Base-by-base conservation (phyloP, 305 asterid species). In the Withania somnifera region DNA sequence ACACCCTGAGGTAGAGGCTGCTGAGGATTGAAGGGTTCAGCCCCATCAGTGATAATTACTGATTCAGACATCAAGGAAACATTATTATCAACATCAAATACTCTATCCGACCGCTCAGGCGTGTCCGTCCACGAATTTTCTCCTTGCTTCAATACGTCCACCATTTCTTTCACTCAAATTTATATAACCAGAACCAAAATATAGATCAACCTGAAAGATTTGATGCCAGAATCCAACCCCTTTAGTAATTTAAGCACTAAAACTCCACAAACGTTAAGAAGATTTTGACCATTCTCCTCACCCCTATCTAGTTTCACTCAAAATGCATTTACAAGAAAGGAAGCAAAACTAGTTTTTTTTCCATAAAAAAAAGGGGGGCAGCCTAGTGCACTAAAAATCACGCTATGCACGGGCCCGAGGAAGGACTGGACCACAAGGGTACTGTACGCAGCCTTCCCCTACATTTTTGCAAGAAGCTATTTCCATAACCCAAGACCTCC, bases 1-100 rank as follows among this genome's bases (percentile, higher is more conserved):
- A 82, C 22, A 51, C 45, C 71, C 34, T 68, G 85, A 53, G 78
- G 64, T 78, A 57, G 83, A 66, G 80, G 64, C 84, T 84, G 88
- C 64, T 87, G 85, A 58, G 85, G 77, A 45, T 58, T 83, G 32
- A 91, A 68, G 36, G 87, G 85, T 87, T 84, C 90, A 64, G 79
- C 57, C 84, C 93, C 92, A 78, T 82, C 90, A 47, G 52, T 78
- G 28, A 84, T 64, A 73, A 83, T 82, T 84, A 82, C 52, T 13
- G 92, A 52, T 61, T 88, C 93, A 54, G 97, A 86, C 91, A 93
- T 91, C 87, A 93, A 86, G 4, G 91, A 80, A 68, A 88, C 88
- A 58, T 83, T 83, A 38, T 82, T 86, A 75, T 81, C 86, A 26
- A 85, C 81, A 36, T 84, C 89, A 51, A 79, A 66, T 40, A 87